A percentile compares a stretch with the other conserved stretches of the same genome.
Conservation (phyloP, 768 basidiomycete genomes). For the Tricholoma bakamatsutake region DNA sequence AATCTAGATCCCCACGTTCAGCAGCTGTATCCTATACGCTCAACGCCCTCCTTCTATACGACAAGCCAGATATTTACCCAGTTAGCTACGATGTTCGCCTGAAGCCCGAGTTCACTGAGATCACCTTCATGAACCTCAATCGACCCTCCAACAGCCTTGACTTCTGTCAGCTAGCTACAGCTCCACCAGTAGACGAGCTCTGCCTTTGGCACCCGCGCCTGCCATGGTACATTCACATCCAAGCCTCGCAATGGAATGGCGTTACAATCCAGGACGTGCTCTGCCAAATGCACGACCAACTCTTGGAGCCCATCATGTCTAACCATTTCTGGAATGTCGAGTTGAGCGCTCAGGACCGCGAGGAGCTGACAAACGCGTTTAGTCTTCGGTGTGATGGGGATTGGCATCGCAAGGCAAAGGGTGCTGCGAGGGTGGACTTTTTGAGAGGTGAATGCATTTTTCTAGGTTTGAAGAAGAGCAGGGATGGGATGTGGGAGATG, state of each 20-base stretch:
- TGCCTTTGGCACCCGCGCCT: slow-evolving; percentile 42
- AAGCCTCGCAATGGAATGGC: slow-evolving; percentile 32
- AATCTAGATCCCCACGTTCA: background rate
- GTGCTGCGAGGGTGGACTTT: slow-evolving; percentile 45
- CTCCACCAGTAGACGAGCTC: slow-evolving; percentile 40
- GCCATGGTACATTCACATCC: slow-evolving; percentile 50
- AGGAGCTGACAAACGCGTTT: slow-evolving; percentile 33
- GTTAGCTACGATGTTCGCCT: slow-evolving; percentile 13
- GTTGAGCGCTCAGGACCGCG: slow-evolving; percentile 36
- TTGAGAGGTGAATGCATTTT: slow-evolving; percentile 38
- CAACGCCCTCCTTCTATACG: slow-evolving; percentile 9
- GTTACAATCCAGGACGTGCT: slow-evolving; percentile 47
- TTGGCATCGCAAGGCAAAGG: slow-evolving; percentile 24
- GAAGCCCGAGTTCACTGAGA: slow-evolving; percentile 6
- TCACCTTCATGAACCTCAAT: slow-evolving; percentile 11
- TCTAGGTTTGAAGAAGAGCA: slow-evolving; percentile 21
- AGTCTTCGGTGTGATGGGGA: slow-evolving; percentile 29
- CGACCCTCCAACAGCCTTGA: slow-evolving; percentile 15
- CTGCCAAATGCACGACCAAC: slow-evolving; percentile 30
- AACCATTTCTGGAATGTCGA: slow-evolving; percentile 43
- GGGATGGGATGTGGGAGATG: slow-evolving; percentile 26
- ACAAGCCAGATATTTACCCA: slow-evolving; percentile 4
- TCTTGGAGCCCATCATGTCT: slow-evolving; percentile 31
- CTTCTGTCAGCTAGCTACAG: slow-evolving; percentile 32
- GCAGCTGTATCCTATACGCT: slow-evolving; percentile 5